Base-by-base conservation (phyloP, 106 monocot genomes). In the Dioscorea alata region DNA sequence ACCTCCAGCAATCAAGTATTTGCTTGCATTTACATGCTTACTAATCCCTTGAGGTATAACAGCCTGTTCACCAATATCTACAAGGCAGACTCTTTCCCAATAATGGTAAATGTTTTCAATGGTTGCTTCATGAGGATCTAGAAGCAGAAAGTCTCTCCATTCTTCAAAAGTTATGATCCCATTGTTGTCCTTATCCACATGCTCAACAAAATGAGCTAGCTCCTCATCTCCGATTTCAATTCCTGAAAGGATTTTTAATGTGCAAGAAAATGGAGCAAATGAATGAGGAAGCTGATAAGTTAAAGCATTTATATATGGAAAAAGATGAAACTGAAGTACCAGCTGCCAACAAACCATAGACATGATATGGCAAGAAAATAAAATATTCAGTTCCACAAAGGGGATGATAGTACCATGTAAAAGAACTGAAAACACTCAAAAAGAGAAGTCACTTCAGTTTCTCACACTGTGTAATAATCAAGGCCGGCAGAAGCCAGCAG, bases 111-210 rank as follows among this genome's bases (percentile, higher is more conserved):
- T 96, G 71, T 88, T 91, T 65, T 86, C 96, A 22, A 92, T 83
- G 24, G 96, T 89, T 50, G 86, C 92, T 73, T 96, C 96, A 76
- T 96, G 92, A 4, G 92, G 96, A 34, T 89, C 92, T 13, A 96
- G 75, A 4, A 96, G 70, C 66, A 96, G 91, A 76, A 96, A 96
- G 76, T 96, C 92, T 33, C 96, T 83, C 96, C 96, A 96, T 59
- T 96, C 96, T 74, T 96, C 96, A 62, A 96, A 96, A 60, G 96
- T 96, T 58, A 96, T 96, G 63, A 89, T 89, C 34, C 96, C 96
- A 70, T 96, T 85, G 58, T 96, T 96, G 73, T 96, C 96, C 75
- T 96, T 96, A 35, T 96, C 96, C 18, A 96, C 92, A 76, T 92
- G 91, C 69, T 96, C 92, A 15, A 96, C 92, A 74, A 96, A 96